Evolutionary conservation across 2,329 filamentous ascomycete genomes (phyloP), one percentile per base, ranked within the genome.

Genomic region (Trichoderma gracile): DNA sequence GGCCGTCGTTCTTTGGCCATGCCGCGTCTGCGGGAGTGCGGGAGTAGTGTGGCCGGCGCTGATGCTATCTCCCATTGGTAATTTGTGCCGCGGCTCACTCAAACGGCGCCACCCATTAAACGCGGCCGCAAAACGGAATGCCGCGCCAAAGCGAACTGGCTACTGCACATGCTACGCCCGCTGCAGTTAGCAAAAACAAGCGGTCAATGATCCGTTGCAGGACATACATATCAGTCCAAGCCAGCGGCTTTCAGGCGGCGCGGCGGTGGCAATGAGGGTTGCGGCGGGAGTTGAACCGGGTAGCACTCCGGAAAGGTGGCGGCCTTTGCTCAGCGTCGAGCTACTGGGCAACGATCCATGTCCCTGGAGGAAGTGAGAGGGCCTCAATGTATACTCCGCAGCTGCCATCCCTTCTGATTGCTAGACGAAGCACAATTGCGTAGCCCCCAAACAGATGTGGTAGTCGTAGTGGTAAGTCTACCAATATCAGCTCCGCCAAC

Each of bases 91-190:
- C 33, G 6, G 14, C 45, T 40, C 38, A 38, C 21, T 19, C n/a
- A 45, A 40, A 15, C 40, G 30, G 25, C 52, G 38, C 47, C 46
- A 19, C 19, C 38, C 42, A n/a, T 33, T 21, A n/a, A 43, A 21
- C 21, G 47, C 23, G 58, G 47, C 58, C 58, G 43, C 38, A 14
- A 53, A 27, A n/a, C 33, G 1, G 14, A 10, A 27, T 33, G 58
- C 38, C 14, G 27, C 19, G 27, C 3, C 30, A 15, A 59, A 40
- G 47, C 33, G 33, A 43, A 40, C 25, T 45, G 43, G 27, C 47
- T 61, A 61, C 40, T 52, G 47, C 47, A 53, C 23, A 25, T 45
- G 47, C 58, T 61, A 53, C 25, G 40, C 58, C n/a, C 6, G 49
- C 47, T 61, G 21, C 12, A 43, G 46, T 23, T 60, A 60, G 46